Evolutionary conservation across 257 asterid genomes (phyloP).

Genomic region (Marsdenia floribunda): DNA sequence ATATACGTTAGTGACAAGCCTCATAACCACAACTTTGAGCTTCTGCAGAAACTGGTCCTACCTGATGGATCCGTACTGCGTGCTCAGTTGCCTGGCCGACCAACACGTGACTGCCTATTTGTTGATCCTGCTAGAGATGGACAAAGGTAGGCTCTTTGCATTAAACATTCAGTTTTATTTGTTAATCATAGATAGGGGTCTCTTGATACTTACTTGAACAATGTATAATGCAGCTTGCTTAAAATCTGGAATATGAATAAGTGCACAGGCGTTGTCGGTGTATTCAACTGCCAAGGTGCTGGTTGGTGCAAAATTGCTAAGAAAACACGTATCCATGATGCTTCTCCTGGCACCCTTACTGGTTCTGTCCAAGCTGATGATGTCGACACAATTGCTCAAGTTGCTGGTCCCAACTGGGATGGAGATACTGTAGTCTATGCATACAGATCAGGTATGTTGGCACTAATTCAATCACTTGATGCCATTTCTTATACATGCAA

Average conservation of each 20-base stretch:
- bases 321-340: conserved; percentile 81
- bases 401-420: conserved; percentile 72
- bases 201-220: not conserved
- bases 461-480: not conserved
- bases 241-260: conserved; percentile 88
- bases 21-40: conserved; percentile 82
- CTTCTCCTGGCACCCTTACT: conserved; percentile 85
- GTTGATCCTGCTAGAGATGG: conserved; percentile 96
- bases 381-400: conserved; percentile 55
- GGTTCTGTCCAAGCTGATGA: conserved; percentile 68
- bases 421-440: conserved; percentile 71
- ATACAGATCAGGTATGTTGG: conserved; percentile 42
- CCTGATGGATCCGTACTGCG: conserved; percentile 95
- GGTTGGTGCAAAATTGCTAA: conserved; percentile 86
- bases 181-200: not conserved
- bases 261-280: conserved; percentile 75
- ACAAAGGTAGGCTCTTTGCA: conserved; percentile 38
- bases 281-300: conserved; percentile 97
- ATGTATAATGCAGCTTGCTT: conserved; percentile 58
- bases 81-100: conserved; percentile 88
- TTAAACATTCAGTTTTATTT: not conserved
- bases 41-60: conserved; percentile 75
- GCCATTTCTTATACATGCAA: not conserved
- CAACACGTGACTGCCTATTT: conserved; percentile 81
- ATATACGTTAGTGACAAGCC: conserved; percentile 96